Evolutionary conservation across 331 rosid species (phyloP).

Genomic region (Malus hybrid): DNA sequence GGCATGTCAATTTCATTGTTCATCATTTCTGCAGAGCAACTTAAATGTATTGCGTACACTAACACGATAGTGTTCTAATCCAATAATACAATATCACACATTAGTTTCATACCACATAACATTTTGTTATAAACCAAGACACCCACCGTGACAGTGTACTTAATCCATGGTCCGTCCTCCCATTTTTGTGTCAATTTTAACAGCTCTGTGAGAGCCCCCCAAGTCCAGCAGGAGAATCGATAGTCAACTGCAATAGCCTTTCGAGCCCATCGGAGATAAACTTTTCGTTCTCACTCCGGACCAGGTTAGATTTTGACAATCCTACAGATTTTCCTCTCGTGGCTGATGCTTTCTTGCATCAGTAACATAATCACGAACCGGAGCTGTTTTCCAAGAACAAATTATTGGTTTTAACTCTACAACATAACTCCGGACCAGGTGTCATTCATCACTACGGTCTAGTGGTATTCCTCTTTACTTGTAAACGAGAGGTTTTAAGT

Average conservation of each 20-base stretch:
- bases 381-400: background rate
- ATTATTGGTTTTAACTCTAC: background rate
- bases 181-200: background rate
- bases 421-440: background rate
- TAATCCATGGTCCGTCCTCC: too few relatives aligned
- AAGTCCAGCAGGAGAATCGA: constrained; percentile 72
- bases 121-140: too few relatives aligned
- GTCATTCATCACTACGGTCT: too few relatives aligned
- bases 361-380: background rate
- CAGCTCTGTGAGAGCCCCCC: constrained; percentile 76
- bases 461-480: too few relatives aligned
- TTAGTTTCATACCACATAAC: too few relatives aligned
- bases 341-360: background rate
- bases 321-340: background rate
- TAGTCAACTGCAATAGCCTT: constrained; percentile 48
- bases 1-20: background rate
- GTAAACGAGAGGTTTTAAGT: too few relatives aligned
- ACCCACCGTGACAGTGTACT: too few relatives aligned
- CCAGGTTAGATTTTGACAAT: constrained; percentile 43
- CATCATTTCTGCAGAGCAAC: background rate
- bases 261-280: constrained; percentile 44
- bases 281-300: constrained; percentile 57
- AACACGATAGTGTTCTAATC: too few relatives aligned
- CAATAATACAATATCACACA: too few relatives aligned
- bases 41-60: too few relatives aligned